Evolutionary conservation across 83 land plant species (phyloP), one percentile per base, ranked within the genome.

Genomic region (Thuja plicata): DNA sequence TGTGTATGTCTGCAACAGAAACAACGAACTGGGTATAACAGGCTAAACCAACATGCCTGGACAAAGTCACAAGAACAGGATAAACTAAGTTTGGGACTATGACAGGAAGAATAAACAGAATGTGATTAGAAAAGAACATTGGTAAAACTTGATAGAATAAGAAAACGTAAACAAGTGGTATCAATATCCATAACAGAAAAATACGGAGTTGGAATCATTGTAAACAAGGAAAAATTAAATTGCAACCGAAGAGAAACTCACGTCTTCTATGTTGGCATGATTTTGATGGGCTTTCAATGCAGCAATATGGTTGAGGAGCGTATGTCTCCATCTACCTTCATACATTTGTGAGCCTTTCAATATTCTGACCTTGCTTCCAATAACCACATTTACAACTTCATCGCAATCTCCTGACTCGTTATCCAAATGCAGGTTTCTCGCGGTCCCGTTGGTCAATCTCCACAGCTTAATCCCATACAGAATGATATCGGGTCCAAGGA

Each of bases 401-500:
- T 83, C 85, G 46, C 85, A 83, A 21, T 83, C 54, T 45, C 85
- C 55, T n/a, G 55, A 43, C 85, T 83, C 55, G 12, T 30, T 46
- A 46, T 83, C 85, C 85, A 83, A 83, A 12, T 83, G 85, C 54
- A 83, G 48, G 48, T 52, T 83, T 46, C 85, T 46, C 46, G 85
- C 50, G 30, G 85, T 83, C 15, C 52, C 85, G 46, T 83, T 83
- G 13, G 85, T 3, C 54, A 46, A 3, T 83, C 43, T 83, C 85
- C 85, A 83, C 54, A 83, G 85, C 85, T 83, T 83, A 54, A 83
- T 83, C 3, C 85, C 85, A 83, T 83, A 30, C 35, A 83, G 85
- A 83, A 83, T n/a, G 48, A 83, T 45, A 83, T 83, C 54, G 12
- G 85, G 55, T 46, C 85, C 85, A 41, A 83, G 35, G 85, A 83